Evolutionary conservation across 495 filamentous ascomycete genomes (phyloP).

Genomic region (Penicillium tannophilum): DNA sequence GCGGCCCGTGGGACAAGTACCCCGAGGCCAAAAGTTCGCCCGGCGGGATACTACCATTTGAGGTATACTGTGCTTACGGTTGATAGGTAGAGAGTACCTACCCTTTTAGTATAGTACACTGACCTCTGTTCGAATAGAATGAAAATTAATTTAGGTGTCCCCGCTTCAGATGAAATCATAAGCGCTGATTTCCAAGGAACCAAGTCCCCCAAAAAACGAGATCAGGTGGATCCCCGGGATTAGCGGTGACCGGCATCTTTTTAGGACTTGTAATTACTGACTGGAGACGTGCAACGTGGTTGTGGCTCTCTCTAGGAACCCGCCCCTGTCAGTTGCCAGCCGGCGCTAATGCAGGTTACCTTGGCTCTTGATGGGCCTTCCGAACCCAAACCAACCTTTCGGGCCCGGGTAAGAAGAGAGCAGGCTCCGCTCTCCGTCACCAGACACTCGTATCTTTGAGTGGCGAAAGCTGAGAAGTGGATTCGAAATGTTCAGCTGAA

Average conservation of each 20-base stretch:
- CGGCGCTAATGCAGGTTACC: constrained; percentile 49
- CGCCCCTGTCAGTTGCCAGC: constrained; percentile 37
- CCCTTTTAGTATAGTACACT: neutral
- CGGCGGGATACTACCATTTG: neutral
- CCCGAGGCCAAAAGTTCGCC: constrained; percentile 27
- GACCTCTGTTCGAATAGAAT: neutral
- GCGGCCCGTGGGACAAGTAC: constrained; percentile 49
- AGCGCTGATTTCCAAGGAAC: neutral
- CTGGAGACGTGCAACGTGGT: constrained; percentile 29
- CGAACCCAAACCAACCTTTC: constrained; percentile 42
- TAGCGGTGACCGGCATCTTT: constrained; percentile 18
- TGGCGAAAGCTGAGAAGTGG: constrained; percentile 25
- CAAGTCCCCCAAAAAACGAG: neutral
- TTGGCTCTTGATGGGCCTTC: constrained; percentile 35
- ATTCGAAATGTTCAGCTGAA: constrained; percentile 27
- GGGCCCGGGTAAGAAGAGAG: constrained; percentile 19
- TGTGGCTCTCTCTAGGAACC: constrained; percentile 32
- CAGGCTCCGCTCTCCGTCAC: constrained; percentile 23
- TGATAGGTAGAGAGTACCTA: neutral
- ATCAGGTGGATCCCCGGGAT: constrained; percentile 5
- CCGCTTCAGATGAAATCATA: neutral
- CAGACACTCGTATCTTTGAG: constrained; percentile 16
- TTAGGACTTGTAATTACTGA: neutral
- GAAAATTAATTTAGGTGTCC: neutral
- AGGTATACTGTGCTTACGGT: neutral